Conservation (phyloP, 768 basidiomycete genomes). For the Tricholomella constricta region DNA sequence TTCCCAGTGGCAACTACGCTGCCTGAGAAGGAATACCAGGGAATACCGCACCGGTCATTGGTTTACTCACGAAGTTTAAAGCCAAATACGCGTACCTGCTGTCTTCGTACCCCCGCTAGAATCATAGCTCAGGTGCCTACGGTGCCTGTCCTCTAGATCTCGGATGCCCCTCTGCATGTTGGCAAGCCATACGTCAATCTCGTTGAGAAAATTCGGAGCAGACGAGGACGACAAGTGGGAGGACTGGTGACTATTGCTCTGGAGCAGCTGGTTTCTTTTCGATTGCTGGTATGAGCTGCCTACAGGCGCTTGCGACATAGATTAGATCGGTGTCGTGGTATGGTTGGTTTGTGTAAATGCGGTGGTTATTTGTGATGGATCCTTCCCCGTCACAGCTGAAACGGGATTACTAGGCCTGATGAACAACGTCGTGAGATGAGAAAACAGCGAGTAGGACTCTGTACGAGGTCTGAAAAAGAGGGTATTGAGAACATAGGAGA, state of each 20-base stretch:
- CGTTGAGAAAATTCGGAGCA: neutral
- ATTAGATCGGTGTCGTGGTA: neutral
- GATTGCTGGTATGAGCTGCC: neutral
- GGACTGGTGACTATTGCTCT: neutral
- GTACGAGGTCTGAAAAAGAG: neutral
- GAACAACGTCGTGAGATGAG: neutral
- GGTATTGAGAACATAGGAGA: neutral
- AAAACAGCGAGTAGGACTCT: too few species aligned
- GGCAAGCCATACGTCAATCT: neutral
- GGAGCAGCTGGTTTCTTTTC: neutral
- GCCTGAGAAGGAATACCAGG: neutral
- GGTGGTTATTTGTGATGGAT: neutral
- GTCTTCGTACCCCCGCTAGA: neutral
- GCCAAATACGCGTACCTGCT: neutral
- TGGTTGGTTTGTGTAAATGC: neutral
- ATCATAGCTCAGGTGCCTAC: neutral
- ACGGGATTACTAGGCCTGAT: neutral
- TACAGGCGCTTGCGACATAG: neutral
- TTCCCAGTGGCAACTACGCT: too few species aligned
- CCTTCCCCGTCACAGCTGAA: neutral
- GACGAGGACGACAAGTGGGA: neutral
- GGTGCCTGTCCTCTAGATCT: neutral
- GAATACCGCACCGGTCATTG: neutral
- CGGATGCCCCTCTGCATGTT: neutral
- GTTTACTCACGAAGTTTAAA: neutral